These are phyloP conservation scores for Hippophae tibetana DNA, from an alignment of 306 rosid species.

Conservation along the genomic window DNA sequence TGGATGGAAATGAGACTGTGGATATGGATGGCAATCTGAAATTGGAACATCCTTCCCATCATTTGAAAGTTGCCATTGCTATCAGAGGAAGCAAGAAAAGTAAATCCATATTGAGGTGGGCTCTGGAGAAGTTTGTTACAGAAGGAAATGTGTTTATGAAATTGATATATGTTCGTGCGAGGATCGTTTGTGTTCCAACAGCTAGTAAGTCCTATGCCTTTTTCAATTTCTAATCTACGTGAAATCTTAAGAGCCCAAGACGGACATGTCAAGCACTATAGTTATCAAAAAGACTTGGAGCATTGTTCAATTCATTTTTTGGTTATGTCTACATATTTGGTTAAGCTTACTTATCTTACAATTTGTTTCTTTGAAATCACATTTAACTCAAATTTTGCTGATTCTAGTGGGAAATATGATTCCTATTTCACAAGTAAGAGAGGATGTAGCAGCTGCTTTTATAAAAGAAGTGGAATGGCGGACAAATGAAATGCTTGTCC, in stretches of 20 bases:
- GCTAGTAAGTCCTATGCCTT: constrained; percentile 42
- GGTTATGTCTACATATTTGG: not conserved
- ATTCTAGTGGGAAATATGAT: constrained; percentile 64
- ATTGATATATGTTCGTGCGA: constrained; percentile 61
- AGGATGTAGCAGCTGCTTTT: constrained; percentile 55
- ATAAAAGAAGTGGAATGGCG: constrained; percentile 59
- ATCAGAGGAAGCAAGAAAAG: constrained; percentile 69
- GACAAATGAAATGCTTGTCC: constrained; percentile 55
- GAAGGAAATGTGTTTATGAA: constrained; percentile 56
- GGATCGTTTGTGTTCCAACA: constrained; percentile 61
- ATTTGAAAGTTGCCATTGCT: constrained; percentile 58
- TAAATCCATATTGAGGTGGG: constrained; percentile 67
- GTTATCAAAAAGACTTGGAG: too few relatives aligned
- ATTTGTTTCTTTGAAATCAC: too few relatives aligned
- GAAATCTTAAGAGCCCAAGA: not conserved
- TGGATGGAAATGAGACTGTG: constrained; percentile 29
- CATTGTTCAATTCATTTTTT: too few relatives aligned
- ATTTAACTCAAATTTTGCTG: not conserved
- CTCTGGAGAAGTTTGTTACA: constrained; percentile 68
- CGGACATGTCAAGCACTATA: too few relatives aligned
- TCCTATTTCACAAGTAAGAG: constrained; percentile 57
- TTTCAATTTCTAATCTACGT: constrained; percentile 2
- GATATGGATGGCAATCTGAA: constrained; percentile 15
- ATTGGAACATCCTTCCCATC: constrained; percentile 24
- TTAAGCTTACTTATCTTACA: not conserved